Percentiles rank a stretch among this genome's conserved stretches.
These are phyloP conservation scores for Hirsutella thompsonii DNA, from an alignment of 2,329 filamentous ascomycete species.

Conservation along the genomic window DNA sequence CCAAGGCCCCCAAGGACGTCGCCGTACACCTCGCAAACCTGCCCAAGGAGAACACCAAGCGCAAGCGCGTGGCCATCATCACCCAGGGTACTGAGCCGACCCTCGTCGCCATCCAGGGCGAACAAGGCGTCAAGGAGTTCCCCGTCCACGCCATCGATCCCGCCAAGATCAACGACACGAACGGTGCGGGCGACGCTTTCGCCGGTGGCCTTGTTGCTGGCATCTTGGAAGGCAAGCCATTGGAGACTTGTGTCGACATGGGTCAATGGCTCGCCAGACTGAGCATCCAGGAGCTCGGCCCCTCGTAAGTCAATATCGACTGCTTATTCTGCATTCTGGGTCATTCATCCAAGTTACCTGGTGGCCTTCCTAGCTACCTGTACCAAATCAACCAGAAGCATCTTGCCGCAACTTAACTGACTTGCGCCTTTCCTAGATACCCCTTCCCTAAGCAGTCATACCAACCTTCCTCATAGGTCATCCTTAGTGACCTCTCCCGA, in stretches of 20 bases:
- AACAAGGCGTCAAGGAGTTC: slow-evolving; percentile 61
- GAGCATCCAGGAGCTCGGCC: slow-evolving; percentile 89
- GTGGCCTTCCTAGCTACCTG: neutral
- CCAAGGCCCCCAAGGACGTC: slow-evolving; percentile 71
- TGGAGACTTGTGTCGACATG: slow-evolving; percentile 73
- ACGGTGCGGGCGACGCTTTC: slow-evolving; percentile 93
- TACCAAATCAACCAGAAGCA: neutral
- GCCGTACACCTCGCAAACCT: slow-evolving; percentile 75
- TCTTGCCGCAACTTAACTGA: slow-evolving; percentile 2
- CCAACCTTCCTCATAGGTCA: slow-evolving; percentile 29
- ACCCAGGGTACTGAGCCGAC: slow-evolving; percentile 92
- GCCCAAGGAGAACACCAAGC: slow-evolving; percentile 81
- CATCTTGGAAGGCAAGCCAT: slow-evolving; percentile 68
- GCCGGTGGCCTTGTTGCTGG: slow-evolving; percentile 89
- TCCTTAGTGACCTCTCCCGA: neutral
- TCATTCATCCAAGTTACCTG: slow-evolving; percentile 1
- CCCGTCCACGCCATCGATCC: slow-evolving; percentile 67
- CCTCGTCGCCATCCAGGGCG: slow-evolving; percentile 64
- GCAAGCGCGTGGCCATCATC: slow-evolving; percentile 77
- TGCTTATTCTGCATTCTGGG: neutral
- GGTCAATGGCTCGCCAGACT: slow-evolving; percentile 93
- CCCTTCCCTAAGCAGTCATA: slow-evolving; percentile 75
- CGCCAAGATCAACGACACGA: slow-evolving; percentile 85
- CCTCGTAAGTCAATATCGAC: slow-evolving; percentile 57
- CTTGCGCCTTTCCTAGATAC: slow-evolving; percentile 37